A percentile compares a stretch with the other conserved stretches of the same genome.
phyloP scores from a whole-genome alignment of 371 early-diverging fungal genomes.

The Mucor velutinosus region DNA sequence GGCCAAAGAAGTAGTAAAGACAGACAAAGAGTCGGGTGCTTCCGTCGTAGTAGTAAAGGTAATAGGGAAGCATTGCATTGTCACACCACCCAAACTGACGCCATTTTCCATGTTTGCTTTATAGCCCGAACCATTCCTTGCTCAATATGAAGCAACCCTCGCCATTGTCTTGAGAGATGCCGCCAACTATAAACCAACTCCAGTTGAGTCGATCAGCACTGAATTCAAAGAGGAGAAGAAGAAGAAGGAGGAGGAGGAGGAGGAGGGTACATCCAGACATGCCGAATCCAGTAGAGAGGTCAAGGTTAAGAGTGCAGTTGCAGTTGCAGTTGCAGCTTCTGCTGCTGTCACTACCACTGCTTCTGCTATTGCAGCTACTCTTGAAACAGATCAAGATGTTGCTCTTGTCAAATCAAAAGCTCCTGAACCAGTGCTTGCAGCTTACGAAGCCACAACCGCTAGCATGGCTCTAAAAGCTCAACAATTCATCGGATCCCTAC shows the following conservation, averaged over 20 bases:
- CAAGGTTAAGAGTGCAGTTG: not conserved
- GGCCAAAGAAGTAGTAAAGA: not conserved
- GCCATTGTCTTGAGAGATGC: not conserved
- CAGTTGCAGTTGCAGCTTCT: too few species aligned
- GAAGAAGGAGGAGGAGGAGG: too few species aligned
- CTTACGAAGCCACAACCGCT: conserved; percentile 5
- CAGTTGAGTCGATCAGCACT: not conserved
- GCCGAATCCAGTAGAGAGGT: not conserved
- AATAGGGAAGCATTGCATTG: not conserved
- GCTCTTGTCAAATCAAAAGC: not conserved
- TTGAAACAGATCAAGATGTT: not conserved
- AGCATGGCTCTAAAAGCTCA: not conserved
- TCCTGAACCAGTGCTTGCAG: not conserved
- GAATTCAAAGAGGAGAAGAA: not conserved
- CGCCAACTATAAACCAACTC: not conserved
- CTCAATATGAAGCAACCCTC: conserved; percentile 9
- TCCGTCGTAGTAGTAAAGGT: not conserved
- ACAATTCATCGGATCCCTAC: not conserved
- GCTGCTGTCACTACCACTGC: not conserved
- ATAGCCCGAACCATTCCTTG: conserved; percentile 12
- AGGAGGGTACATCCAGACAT: not conserved
- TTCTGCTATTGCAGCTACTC: not conserved
- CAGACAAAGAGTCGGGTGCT: not conserved
- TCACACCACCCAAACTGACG: not conserved
- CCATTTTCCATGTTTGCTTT: not conserved